These are phyloP conservation scores for Danielia reshetovae DNA, from an alignment of 805 yeast genomes.

Conservation along the genomic window DNA sequence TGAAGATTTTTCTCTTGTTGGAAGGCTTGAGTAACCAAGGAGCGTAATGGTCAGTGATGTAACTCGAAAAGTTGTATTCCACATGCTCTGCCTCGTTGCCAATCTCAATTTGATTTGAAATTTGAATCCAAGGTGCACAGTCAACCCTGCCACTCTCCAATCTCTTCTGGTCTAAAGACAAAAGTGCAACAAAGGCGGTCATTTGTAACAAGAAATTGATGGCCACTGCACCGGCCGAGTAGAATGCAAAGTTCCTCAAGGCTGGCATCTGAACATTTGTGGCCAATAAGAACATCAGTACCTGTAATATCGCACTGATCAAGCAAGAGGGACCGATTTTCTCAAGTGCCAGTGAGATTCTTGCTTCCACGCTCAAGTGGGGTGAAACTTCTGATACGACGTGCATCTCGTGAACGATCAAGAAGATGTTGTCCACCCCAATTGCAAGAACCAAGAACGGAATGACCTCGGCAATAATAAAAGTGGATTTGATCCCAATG, in stretches of 20 bases:
- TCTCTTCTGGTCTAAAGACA: conserved; percentile 64
- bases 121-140: conserved; percentile 52
- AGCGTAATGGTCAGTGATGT: conserved; percentile 51
- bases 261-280: conserved; percentile 92
- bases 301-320: conserved; percentile 71
- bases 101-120: conserved; percentile 8
- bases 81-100: conserved; percentile 5
- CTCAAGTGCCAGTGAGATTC: conserved; percentile 62
- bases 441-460: conserved; percentile 90
- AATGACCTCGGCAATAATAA: conserved; percentile 93
- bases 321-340: conserved; percentile 85
- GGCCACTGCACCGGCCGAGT: conserved; percentile 81
- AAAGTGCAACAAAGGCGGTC: conserved; percentile 72
- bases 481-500: conserved; percentile 78
- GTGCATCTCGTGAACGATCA: conserved; percentile 76
- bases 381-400: conserved; percentile 46
- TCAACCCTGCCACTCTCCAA: conserved; percentile 58
- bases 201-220: conserved; percentile 75
- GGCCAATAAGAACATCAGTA: conserved; percentile 76
- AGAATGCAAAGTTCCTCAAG: conserved; percentile 86
- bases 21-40: conserved; percentile 52
- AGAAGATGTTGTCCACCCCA: conserved; percentile 93
- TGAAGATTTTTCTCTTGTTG: conserved; percentile 45
- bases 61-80: conserved; percentile 24
- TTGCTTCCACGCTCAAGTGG: conserved; percentile 38